A percentile compares a stretch with the other conserved stretches of the same genome.
Conservation (phyloP, 345 rosid species). For the Hibiscus mutabilis region DNA sequence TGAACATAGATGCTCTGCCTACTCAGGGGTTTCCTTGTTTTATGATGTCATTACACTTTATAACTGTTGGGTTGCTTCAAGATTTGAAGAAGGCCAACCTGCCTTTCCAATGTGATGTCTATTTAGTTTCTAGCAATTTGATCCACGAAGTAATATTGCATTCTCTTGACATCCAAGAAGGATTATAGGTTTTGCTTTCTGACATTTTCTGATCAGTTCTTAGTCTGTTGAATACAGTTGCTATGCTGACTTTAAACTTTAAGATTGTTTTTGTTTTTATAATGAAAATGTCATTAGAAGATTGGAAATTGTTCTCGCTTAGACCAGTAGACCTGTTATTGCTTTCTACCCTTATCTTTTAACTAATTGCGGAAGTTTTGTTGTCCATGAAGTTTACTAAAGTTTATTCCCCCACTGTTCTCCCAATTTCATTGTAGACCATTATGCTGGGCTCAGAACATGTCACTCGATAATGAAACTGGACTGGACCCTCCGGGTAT, state of each 20-base stretch:
- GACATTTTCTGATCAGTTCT: not conserved
- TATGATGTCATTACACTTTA: not conserved
- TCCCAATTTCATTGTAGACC: slow-evolving; percentile 39
- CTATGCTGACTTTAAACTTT: not conserved
- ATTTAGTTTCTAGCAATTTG: not conserved
- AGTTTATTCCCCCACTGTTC: not conserved
- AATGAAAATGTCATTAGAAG: not conserved
- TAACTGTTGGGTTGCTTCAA: not conserved
- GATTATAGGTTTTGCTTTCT: not conserved
- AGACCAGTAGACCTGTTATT: not conserved
- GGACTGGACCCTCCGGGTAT: slow-evolving; percentile 61
- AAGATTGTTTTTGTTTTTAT: not conserved
- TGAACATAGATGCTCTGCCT: not conserved
- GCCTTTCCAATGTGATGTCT: not conserved
- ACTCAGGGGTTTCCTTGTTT: not conserved
- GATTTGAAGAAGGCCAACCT: not conserved
- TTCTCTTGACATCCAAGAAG: not conserved
- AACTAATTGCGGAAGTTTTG: not conserved
- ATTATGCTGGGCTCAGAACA: slow-evolving; percentile 64
- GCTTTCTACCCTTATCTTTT: not conserved
- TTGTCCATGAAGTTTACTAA: slow-evolving; percentile 5
- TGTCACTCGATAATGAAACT: slow-evolving; percentile 66
- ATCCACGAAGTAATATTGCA: not conserved
- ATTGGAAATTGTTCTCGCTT: not conserved
- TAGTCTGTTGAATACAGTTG: not conserved